Base-by-base conservation (phyloP, 2,329 filamentous ascomycete species). In the Neofusicoccum parvum region DNA sequence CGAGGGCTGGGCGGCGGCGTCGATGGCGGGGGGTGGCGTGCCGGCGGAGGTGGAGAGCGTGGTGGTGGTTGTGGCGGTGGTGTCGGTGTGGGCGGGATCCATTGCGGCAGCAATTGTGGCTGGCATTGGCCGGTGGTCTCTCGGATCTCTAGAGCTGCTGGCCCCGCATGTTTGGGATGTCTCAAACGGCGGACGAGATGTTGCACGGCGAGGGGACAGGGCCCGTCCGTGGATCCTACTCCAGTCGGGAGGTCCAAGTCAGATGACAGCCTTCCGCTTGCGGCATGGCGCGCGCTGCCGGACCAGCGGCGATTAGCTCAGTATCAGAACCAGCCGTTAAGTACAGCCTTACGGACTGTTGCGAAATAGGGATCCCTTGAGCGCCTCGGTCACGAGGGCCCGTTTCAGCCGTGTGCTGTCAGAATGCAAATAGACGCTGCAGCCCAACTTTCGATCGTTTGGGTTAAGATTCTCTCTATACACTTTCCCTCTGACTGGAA, bases 81-180 rank as follows among this genome's bases (percentile, higher is more conserved):
- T 39, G 34, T 5, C 10, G 51, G 54, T 46, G 39, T 45, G 17
- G 41, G n/a, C 14, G 10, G 56, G 12, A 11, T 60, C 43, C 56
- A 60, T 60, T 12, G 43, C 56, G 43, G 56, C 56, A 48, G 36
- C 43, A n/a, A 60, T 10, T 60, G 48, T 59, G 41, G 10, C 6
- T 58, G 12, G 34, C 27, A 32, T 17, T 36, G 49, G 27, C 12
- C n/a, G 49, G 49, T 17, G 14, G 10, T n/a, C 15, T 51, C 32
- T 32, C 27, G 27, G 27, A 32, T 32, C 27, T 45, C 43, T 37
- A 34, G 17, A 34, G 15, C n/a, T 11, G 34, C 15, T 2, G 20
- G 14, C 27, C 20, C 41, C 43, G 23, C 56, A 60, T 60, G 27
- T 27, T 58, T 17, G 14, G 27, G 53, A 15, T 58, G 12, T 23